Percentiles rank a stretch among this genome's conserved stretches.
Evolutionary conservation across 257 asterid genomes (phyloP).

Genomic region (Agastache rugosa): DNA sequence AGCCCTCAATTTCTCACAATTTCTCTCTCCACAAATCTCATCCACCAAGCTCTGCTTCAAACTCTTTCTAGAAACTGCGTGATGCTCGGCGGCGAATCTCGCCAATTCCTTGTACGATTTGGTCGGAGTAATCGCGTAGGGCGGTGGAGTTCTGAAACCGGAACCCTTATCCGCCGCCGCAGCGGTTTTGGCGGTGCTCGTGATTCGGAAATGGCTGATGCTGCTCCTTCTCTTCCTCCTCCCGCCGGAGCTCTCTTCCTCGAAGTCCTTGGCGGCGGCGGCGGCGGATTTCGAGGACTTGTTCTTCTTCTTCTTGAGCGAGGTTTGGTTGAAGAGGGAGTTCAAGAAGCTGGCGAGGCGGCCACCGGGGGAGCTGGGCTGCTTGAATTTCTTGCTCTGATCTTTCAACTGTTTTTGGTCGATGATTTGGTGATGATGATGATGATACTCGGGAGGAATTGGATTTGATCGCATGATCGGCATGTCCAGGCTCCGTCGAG

Average conservation of each 20-base stretch:
- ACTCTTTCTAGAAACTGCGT: too few relatives aligned
- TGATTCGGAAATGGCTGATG: constrained; percentile 62
- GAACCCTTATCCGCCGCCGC: constrained; percentile 37
- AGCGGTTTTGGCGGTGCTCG: constrained; percentile 16
- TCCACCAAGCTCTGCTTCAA: too few relatives aligned
- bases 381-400: constrained; percentile 49
- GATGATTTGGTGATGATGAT: constrained; percentile 18
- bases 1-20: background rate
- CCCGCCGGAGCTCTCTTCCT: constrained; percentile 59
- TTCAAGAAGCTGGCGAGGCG: constrained; percentile 75
- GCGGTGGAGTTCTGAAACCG: constrained; percentile 63
- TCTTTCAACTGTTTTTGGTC: constrained; percentile 41
- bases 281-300: constrained; percentile 47
- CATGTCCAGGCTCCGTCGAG: constrained; percentile 70
- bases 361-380: constrained; percentile 89
- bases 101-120: constrained; percentile 52
- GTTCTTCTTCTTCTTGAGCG: constrained; percentile 77
- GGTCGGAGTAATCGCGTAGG: constrained; percentile 52
- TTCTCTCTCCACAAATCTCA: background rate
- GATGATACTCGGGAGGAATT: constrained; percentile 33
- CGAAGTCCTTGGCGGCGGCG: constrained; percentile 33
- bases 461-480: constrained; percentile 43
- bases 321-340: constrained; percentile 72
- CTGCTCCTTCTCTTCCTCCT: constrained; percentile 79
- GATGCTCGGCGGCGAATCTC: constrained; percentile 19